Evolutionary conservation across 108 stramenopile genomes (phyloP).

Genomic region (Fistulifera pelliculosa): DNA sequence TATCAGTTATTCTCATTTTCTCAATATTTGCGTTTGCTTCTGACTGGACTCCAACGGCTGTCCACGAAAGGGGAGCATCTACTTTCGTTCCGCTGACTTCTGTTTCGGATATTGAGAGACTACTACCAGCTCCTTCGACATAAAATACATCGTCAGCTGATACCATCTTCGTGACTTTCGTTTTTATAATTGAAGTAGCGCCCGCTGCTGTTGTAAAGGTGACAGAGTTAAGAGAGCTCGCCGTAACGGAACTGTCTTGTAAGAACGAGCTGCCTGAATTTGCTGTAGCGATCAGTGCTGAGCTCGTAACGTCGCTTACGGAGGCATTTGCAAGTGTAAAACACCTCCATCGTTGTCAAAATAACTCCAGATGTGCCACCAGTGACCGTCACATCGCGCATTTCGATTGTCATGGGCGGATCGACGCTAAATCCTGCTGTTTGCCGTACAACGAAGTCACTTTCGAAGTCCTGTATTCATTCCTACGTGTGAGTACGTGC

Average conservation of each 20-base stretch:
- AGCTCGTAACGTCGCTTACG: background rate
- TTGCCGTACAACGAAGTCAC: conserved; percentile 2
- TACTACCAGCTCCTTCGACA: background rate
- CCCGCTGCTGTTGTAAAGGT: background rate
- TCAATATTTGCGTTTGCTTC: background rate
- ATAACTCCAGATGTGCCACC: background rate
- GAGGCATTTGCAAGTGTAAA: background rate
- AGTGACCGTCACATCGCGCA: background rate
- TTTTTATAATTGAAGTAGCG: background rate
- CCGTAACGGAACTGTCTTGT: background rate
- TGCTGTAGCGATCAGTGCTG: background rate
- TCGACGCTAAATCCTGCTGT: background rate
- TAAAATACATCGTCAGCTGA: background rate
- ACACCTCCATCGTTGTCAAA: background rate
- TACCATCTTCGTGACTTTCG: background rate
- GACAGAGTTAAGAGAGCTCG: background rate
- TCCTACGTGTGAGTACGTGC: no score
- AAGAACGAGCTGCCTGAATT: conserved; percentile 1
- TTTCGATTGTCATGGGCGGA: conserved; percentile 1
- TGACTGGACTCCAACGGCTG: background rate
- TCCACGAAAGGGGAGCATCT: background rate
- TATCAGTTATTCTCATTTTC: background rate
- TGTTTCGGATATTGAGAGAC: background rate
- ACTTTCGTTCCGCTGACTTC: background rate
- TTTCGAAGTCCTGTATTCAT: background rate